Evolutionary conservation across 208 protist genomes (phyloP).

Genomic region (Tetramitus jugosus): DNA sequence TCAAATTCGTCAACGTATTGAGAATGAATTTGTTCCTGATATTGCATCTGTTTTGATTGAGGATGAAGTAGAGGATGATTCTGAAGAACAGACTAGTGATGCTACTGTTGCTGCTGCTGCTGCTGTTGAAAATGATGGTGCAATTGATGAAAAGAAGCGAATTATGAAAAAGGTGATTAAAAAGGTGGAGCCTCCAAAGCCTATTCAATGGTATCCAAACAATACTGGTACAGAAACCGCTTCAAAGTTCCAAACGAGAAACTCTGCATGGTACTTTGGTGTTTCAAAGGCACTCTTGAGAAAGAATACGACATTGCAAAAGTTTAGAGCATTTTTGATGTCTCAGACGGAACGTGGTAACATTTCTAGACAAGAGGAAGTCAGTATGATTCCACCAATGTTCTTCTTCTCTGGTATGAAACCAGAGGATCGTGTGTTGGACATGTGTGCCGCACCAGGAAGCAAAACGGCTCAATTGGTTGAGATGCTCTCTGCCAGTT

Average conservation of each 20-base stretch:
- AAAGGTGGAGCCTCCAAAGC: background rate
- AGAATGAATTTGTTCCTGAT: background rate
- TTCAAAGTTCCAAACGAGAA: too few species aligned
- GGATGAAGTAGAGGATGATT: background rate
- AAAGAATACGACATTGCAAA: background rate
- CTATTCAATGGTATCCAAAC: background rate
- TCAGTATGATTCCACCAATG: slow-evolving; percentile 20
- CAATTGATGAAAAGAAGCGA: background rate
- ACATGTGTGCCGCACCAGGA: slow-evolving; percentile 48
- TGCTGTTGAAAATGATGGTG: too few species aligned
- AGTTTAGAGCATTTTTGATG: background rate
- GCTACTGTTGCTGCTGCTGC: too few species aligned
- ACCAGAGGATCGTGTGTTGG: background rate
- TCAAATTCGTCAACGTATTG: background rate
- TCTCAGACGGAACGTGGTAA: background rate
- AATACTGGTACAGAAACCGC: too few species aligned
- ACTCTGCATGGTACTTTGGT: background rate
- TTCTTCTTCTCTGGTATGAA: background rate
- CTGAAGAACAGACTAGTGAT: too few species aligned
- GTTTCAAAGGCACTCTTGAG: background rate
- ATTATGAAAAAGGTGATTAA: background rate
- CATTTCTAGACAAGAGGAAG: slow-evolving; percentile 17
- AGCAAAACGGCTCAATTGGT: slow-evolving; percentile 38
- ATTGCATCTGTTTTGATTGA: background rate
- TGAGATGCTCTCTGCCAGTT: background rate